Evolutionary conservation across 768 basidiomycete genomes (phyloP).

Genomic region (Exidia glandulosa): DNA sequence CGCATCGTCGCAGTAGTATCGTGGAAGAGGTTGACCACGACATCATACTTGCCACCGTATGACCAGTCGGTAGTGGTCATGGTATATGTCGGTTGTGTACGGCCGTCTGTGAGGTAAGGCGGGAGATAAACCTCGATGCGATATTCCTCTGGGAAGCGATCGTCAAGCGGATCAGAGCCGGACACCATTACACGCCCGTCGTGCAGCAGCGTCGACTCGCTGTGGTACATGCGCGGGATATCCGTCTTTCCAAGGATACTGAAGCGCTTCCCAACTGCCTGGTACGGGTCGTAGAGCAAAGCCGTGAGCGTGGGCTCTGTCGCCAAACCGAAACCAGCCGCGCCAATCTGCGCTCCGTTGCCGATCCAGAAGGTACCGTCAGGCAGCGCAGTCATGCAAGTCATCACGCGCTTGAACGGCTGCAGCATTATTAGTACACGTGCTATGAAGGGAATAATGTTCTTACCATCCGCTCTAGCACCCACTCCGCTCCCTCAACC

Average conservation of each 20-base stretch:
- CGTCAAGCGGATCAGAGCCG: conserved; percentile 11
- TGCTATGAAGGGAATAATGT: not conserved
- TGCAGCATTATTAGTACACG: not conserved
- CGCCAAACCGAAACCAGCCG: conserved; percentile 13
- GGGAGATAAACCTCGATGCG: conserved; percentile 11
- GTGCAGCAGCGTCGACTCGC: conserved; percentile 12
- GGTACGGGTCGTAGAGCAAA: conserved; percentile 56
- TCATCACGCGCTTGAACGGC: conserved; percentile 38
- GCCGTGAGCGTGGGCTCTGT: conserved; percentile 39
- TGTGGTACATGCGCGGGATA: conserved; percentile 12
- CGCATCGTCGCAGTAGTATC: not conserved
- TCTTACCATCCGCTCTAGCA: conserved; percentile 67
- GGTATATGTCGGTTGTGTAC: conserved; percentile 18
- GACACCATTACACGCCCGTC: conserved; percentile 12
- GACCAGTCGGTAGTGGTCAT: conserved; percentile 61
- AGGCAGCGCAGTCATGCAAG: conserved; percentile 11
- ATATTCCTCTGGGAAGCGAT: conserved; percentile 10
- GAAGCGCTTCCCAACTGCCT: conserved; percentile 46
- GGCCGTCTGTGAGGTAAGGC: conserved; percentile 11
- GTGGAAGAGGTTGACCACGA: conserved; percentile 19
- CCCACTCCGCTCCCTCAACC: conserved; percentile 49
- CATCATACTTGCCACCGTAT: conserved; percentile 39
- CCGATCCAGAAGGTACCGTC: conserved; percentile 9
- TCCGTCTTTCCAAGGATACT: conserved; percentile 12
- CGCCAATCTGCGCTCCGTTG: conserved; percentile 11